Evolutionary conservation across 768 basidiomycete genomes (phyloP), one percentile per base, ranked within the genome.

Genomic region (Naganishia friedmannii): DNA sequence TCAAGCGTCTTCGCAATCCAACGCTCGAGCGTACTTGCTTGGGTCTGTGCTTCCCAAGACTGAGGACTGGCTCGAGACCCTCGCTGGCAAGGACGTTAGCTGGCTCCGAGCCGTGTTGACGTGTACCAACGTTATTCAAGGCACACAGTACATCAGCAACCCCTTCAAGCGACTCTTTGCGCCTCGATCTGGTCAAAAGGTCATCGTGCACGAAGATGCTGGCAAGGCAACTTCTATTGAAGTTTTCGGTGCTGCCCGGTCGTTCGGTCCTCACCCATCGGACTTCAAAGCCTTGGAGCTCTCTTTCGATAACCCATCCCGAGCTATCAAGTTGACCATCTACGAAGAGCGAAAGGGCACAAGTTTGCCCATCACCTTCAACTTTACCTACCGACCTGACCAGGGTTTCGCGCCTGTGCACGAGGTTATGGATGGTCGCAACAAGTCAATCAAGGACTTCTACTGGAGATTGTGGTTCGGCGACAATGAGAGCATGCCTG

Each of bases 391-490:
- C 83, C 87, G 89, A 75, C 93, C 94, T 7, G 87, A 90, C 8
- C 88, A 88, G 83, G 92, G 92, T 51, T 96, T 86, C 72, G 89
- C 90, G 1, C 93, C 96, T 28, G 93, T 99, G 74, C 94, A 95
- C 77, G 96, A 98, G 80, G 83, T 95, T 69, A 86, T 88, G 5
- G 85, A 86, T 10, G 90, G 86, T 71, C 88, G 94, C 74, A 98
- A 95, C 83, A 84, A 84, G 67, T 87, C 90, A 72, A 94, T 98
- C 84, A 98, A 96, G 83, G 87, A 90, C 75, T 98, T 98, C 80
- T 99, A 99, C 84, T 99, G 96, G 96, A 89, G 89, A 79, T 83
- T 98, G 39, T 98, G 96, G 96, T 95, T 93, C 79, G 93, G 96
- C 45, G 92, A 93, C 77, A 84, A 90, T 71, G 86, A 89, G 74